phyloP scores from a whole-genome alignment of 352 stramenopile genomes.

The Globisporangium yorkense region DNA sequence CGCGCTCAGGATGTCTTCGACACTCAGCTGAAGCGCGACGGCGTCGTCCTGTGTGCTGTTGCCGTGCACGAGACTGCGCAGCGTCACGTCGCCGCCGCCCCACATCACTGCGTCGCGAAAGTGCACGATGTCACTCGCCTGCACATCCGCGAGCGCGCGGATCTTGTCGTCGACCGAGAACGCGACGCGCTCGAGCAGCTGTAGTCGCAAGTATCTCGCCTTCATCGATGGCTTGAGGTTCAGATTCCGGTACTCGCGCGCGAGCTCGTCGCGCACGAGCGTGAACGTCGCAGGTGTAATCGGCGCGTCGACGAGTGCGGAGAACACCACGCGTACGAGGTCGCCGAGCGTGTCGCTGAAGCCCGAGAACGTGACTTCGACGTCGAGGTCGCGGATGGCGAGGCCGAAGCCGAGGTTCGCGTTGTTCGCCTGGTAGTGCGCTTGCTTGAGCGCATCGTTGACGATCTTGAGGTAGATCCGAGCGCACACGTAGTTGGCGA shows the following conservation, averaged over 20 bases:
- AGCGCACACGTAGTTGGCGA: conserved; percentile 43
- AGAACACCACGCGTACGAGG: conserved; percentile 45
- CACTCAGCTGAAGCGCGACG: conserved; percentile 23
- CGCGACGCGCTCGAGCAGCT: conserved; percentile 53
- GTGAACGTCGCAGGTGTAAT: conserved; percentile 33
- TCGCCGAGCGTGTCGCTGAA: conserved; percentile 65
- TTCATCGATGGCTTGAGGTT: conserved; percentile 62
- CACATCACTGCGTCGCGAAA: conserved; percentile 25
- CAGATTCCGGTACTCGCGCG: conserved; percentile 61
- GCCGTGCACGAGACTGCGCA: conserved; percentile 53
- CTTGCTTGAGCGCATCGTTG: conserved; percentile 59
- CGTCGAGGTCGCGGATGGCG: conserved; percentile 50
- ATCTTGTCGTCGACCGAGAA: conserved; percentile 63
- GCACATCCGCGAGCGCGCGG: conserved; percentile 25
- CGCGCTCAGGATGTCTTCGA: conserved; percentile 24
- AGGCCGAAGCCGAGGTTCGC: conserved; percentile 55
- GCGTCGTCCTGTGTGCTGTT: conserved; percentile 44
- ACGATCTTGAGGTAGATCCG: conserved; percentile 68
- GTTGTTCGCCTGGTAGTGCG: conserved; percentile 53
- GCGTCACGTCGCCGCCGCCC: conserved; percentile 8
- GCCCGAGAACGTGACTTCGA: conserved; percentile 59
- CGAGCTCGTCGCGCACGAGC: conserved; percentile 49
- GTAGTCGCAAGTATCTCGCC: conserved; percentile 57
- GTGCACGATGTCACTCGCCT: conserved; percentile 18
- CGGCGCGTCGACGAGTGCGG: conserved; percentile 28